A percentile compares a stretch with the other conserved stretches of the same genome.
These are phyloP conservation scores for Vaccinium corymbosum DNA, from an alignment of 148 eudicot genomes.

Conservation along the genomic window DNA sequence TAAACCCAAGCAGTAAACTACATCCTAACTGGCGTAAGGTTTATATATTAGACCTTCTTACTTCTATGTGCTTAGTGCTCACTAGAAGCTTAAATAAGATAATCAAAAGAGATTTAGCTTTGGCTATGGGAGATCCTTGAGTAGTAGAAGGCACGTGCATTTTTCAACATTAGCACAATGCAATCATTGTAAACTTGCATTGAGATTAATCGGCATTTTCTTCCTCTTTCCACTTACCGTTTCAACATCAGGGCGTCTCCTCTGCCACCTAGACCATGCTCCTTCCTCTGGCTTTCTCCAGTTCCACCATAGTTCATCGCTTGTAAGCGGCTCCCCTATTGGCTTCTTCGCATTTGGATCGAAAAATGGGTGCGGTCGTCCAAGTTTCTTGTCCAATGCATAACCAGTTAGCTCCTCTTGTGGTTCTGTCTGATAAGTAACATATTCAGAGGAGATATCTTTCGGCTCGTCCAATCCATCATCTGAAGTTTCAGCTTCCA, in stretches of 20 bases:
- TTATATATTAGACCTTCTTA: not conserved
- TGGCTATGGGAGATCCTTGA: not conserved
- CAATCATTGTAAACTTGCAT: not conserved
- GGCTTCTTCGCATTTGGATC: slow-evolving; percentile 74
- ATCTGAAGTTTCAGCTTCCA: slow-evolving; percentile 41
- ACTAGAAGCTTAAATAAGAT: not conserved
- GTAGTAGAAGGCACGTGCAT: not conserved
- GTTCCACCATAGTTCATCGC: slow-evolving; percentile 98
- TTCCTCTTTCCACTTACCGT: slow-evolving; percentile 64
- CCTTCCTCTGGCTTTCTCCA: slow-evolving; percentile 94
- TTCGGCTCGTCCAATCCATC: slow-evolving; percentile 55
- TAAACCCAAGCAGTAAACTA: not conserved
- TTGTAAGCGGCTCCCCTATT: slow-evolving; percentile 61
- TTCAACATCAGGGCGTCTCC: slow-evolving; percentile 90
- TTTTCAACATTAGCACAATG: not conserved
- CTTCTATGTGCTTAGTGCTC: not conserved
- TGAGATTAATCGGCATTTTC: not conserved
- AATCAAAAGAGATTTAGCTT: not conserved
- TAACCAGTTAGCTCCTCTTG: slow-evolving; percentile 66
- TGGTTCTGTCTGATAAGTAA: slow-evolving; percentile 65
- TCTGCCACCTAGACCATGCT: slow-evolving; percentile 98
- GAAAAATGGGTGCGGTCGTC: slow-evolving; percentile 86
- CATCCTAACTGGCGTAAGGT: not conserved
- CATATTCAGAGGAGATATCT: slow-evolving; percentile 61
- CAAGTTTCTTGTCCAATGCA: slow-evolving; percentile 73